A percentile compares a stretch with the other conserved stretches of the same genome.
Conservation (phyloP, 164 flowering plant species). For the Pachysandra terminalis region DNA sequence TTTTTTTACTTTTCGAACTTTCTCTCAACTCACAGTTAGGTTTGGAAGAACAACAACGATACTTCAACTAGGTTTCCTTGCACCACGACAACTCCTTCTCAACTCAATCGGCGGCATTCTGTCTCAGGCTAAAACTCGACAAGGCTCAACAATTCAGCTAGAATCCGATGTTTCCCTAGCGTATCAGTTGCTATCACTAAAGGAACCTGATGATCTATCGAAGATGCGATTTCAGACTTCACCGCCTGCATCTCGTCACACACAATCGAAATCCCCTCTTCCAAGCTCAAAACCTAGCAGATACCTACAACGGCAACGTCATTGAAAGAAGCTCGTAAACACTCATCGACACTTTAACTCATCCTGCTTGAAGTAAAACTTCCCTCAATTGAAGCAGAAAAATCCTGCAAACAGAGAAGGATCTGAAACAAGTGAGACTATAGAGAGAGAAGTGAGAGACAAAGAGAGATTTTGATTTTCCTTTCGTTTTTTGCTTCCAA, state of each 20-base stretch:
- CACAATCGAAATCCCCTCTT: not conserved
- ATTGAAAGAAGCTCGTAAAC: not conserved
- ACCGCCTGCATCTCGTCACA: constrained; percentile 8
- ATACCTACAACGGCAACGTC: constrained; percentile 2
- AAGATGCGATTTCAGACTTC: constrained; percentile 28
- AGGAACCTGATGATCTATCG: constrained; percentile 17
- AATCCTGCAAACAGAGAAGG: not conserved
- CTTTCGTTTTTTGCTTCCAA: not conserved
- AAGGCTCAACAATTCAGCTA: constrained; percentile 47
- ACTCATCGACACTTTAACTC: not conserved
- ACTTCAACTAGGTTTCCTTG: too few relatives aligned
- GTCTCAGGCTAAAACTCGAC: too few relatives aligned
- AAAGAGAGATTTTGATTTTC: not conserved
- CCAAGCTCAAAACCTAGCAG: not conserved
- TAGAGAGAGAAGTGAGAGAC: not conserved
- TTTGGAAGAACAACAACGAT: too few relatives aligned
- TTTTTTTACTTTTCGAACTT: too few relatives aligned
- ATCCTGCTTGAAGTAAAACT: not conserved
- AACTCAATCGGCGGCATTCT: too few relatives aligned
- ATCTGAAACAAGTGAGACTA: constrained; percentile 11
- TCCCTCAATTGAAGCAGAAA: not conserved
- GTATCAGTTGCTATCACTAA: constrained; percentile 20
- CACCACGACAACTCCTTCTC: too few relatives aligned
- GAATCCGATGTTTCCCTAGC: constrained; percentile 49
- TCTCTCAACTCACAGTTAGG: too few relatives aligned